These are phyloP conservation scores for Mucuna pruriens DNA, from an alignment of 306 rosid species.

Conservation along the genomic window DNA sequence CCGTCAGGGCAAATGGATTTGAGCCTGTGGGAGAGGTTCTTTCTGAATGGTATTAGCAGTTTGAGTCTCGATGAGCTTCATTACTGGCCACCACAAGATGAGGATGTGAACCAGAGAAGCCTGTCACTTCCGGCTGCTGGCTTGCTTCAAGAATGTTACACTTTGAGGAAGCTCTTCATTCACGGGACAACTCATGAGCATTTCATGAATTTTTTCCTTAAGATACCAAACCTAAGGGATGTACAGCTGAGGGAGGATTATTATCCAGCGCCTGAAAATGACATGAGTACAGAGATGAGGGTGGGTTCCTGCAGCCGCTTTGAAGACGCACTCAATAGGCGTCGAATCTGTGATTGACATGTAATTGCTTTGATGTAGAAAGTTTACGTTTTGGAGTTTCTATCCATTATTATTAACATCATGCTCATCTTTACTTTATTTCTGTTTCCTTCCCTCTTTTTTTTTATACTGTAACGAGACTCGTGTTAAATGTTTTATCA, in stretches of 20 bases:
- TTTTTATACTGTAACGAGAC: conserved; percentile 15
- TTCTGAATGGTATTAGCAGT: conserved; percentile 66
- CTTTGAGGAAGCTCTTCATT: conserved; percentile 83
- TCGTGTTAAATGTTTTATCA: background rate
- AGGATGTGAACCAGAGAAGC: conserved; percentile 82
- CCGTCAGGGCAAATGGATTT: conserved; percentile 89
- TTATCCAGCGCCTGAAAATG: conserved; percentile 88
- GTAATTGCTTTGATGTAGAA: background rate
- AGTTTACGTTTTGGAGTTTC: background rate
- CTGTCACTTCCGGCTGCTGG: conserved; percentile 82
- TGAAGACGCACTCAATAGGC: conserved; percentile 81
- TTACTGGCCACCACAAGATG: conserved; percentile 96
- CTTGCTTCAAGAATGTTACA: conserved; percentile 62
- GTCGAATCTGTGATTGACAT: conserved; percentile 59
- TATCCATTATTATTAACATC: conserved; percentile 16
- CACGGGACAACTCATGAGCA: conserved; percentile 86
- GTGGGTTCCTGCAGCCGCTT: conserved; percentile 85
- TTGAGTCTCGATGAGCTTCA: conserved; percentile 69
- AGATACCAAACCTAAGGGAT: conserved; percentile 65
- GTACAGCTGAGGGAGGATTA: conserved; percentile 83
- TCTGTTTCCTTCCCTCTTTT: background rate
- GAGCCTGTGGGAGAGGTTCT: conserved; percentile 93
- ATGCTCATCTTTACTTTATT: background rate
- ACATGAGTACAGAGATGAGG: conserved; percentile 94
- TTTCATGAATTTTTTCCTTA: conserved; percentile 76